These are phyloP conservation scores for Gaultheria prostrata DNA, from an alignment of 148 eudicot species.

Conservation along the genomic window DNA sequence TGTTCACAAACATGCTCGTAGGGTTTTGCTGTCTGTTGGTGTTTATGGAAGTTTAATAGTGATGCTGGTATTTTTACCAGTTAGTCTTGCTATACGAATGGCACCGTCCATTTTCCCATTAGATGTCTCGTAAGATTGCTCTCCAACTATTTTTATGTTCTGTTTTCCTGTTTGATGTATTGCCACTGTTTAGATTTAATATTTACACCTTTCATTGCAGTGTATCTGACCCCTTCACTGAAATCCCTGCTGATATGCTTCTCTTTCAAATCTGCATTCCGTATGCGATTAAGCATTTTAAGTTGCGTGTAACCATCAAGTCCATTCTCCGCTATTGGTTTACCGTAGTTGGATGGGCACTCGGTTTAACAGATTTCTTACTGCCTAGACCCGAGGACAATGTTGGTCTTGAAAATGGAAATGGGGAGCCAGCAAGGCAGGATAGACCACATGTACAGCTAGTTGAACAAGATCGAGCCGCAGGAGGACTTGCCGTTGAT, in stretches of 20 bases:
- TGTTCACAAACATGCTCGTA: constrained; percentile 90
- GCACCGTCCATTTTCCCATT: constrained; percentile 86
- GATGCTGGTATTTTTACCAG: constrained; percentile 88
- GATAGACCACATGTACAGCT: constrained; percentile 54
- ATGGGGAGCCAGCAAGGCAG: constrained; percentile 61
- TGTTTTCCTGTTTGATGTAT: neutral
- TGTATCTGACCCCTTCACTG: constrained; percentile 92
- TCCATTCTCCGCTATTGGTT: constrained; percentile 86
- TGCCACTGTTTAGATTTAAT: neutral
- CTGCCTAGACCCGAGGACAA: constrained; percentile 77
- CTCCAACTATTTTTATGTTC: constrained; percentile 2
- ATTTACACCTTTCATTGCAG: constrained; percentile 41
- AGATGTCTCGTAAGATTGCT: constrained; percentile 75
- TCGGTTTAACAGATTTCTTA: constrained; percentile 76
- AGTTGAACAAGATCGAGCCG: constrained; percentile 45
- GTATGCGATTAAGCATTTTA: constrained; percentile 89
- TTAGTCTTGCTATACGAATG: constrained; percentile 84
- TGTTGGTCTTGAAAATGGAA: constrained; percentile 60
- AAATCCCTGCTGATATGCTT: constrained; percentile 93
- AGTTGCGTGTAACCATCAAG: constrained; percentile 72
- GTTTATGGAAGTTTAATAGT: constrained; percentile 93
- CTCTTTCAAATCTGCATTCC: constrained; percentile 94
- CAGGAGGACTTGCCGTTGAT: constrained; percentile 34
- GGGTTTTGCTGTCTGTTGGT: constrained; percentile 84
- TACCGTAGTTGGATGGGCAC: constrained; percentile 81